These are phyloP conservation scores for Biancaea sappan DNA, from an alignment of 306 rosid species.

Conservation along the genomic window DNA sequence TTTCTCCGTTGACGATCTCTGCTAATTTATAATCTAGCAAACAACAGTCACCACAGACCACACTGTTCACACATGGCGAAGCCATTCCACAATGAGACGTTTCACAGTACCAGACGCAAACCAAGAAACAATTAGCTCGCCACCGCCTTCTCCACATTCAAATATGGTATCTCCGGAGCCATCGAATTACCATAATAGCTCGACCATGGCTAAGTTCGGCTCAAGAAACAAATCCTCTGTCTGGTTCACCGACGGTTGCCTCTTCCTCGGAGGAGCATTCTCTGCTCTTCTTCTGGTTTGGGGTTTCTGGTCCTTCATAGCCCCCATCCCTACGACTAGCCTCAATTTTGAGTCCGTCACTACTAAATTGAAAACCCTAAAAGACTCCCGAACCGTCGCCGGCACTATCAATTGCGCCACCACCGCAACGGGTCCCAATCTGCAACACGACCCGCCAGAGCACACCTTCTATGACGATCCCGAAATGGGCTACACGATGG, in stretches of 20 bases:
- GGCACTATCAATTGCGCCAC: constrained; percentile 6
- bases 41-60: neutral
- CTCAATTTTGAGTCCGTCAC: constrained; percentile 1
- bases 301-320: constrained; percentile 52
- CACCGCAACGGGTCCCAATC: neutral
- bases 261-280: constrained; percentile 66
- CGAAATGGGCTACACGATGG: constrained; percentile 59
- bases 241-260: constrained; percentile 47
- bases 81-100: neutral
- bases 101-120: neutral
- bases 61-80: constrained; percentile 6
- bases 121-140: neutral
- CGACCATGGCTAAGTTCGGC: constrained; percentile 54
- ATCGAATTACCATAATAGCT: neutral
- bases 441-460: constrained; percentile 51
- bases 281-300: constrained; percentile 60
- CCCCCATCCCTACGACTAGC: constrained; percentile 32
- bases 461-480: constrained; percentile 70
- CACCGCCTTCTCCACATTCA: neutral
- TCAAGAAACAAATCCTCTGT: constrained; percentile 47
- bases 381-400: neutral
- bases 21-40: constrained; percentile 6
- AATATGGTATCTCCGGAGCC: constrained; percentile 55
- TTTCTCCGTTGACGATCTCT: neutral
- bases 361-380: neutral